phyloP scores from a whole-genome alignment of 1,139 yeast species.

The Kurtzmaniella quercitrusa region DNA sequence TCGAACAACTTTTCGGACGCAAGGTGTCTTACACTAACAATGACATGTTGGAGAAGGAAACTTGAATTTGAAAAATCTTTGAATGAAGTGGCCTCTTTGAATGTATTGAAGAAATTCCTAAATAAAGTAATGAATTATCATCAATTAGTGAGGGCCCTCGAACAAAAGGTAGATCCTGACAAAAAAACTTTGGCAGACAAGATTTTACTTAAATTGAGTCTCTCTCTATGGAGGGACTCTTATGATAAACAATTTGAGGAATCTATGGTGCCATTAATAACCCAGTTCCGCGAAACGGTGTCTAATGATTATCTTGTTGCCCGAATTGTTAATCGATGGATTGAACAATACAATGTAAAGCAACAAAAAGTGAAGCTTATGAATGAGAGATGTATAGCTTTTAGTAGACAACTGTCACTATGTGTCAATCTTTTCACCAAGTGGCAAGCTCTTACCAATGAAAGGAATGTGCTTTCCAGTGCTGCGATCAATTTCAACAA shows the following conservation, averaged over 20 bases:
- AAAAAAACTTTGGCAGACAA: conserved; percentile 8
- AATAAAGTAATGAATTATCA: conserved; percentile 6
- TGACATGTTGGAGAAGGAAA: neutral
- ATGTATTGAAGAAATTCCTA: conserved; percentile 17
- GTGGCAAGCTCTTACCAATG: conserved; percentile 15
- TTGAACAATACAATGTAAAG: conserved; percentile 14
- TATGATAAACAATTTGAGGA: conserved; percentile 14
- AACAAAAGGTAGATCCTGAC: neutral
- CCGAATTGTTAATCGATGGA: conserved; percentile 20
- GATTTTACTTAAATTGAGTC: conserved; percentile 3
- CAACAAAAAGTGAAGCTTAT: conserved; percentile 12
- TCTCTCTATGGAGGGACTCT: conserved; percentile 17
- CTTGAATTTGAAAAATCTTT: conserved; percentile 3
- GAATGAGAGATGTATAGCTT: conserved; percentile 13
- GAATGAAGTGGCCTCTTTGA: conserved; percentile 14
- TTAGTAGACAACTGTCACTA: conserved; percentile 9
- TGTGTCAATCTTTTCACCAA: conserved; percentile 8
- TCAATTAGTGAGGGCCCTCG: neutral
- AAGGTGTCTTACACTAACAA: neutral
- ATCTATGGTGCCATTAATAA: conserved; percentile 9
- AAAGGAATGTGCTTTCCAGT: conserved; percentile 7
- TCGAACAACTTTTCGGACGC: neutral
- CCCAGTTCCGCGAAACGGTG: conserved; percentile 1
- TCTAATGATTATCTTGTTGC: conserved; percentile 11
- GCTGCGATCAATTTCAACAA: conserved; percentile 19